Evolutionary conservation across 1,284 basidiomycete species (phyloP).

Genomic region (Salmacisia buchloeana): DNA sequence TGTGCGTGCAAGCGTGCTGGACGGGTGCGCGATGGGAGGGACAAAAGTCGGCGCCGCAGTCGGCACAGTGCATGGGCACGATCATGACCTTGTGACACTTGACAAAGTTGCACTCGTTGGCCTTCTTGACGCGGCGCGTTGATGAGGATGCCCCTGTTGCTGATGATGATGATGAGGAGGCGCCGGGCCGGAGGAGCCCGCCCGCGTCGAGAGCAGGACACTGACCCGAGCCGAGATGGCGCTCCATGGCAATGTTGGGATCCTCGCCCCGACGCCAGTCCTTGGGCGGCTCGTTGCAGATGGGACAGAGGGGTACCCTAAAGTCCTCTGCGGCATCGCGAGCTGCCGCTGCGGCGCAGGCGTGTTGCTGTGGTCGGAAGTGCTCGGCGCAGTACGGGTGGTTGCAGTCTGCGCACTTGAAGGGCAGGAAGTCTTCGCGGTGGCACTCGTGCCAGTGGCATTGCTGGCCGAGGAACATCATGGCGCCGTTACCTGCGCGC

Average conservation of each 20-base stretch:
- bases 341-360: constrained; percentile 14
- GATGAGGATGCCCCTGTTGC: constrained; percentile 20
- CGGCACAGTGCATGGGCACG: constrained; percentile 33
- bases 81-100: constrained; percentile 43
- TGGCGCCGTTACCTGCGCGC: constrained; percentile 16
- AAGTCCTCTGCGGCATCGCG: constrained; percentile 22
- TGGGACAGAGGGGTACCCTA: constrained; percentile 37
- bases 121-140: constrained; percentile 27
- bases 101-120: constrained; percentile 30
- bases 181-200: neutral
- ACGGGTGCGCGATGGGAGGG: constrained; percentile 37
- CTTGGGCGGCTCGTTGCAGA: constrained; percentile 35
- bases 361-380: constrained; percentile 26
- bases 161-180: too few species aligned
- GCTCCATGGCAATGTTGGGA: constrained; percentile 41
- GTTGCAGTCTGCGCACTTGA: constrained; percentile 38
- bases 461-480: constrained; percentile 43
- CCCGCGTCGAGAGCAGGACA: constrained; percentile 27
- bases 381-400: constrained; percentile 33
- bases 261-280: constrained; percentile 40
- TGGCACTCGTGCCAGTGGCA: constrained; percentile 34
- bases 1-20: constrained; percentile 25
- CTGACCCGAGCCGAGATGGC: constrained; percentile 27
- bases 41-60: constrained; percentile 30
- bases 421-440: constrained; percentile 41